Conservation (phyloP, 768 basidiomycete genomes). For the Leucocoprinus leucothites region DNA sequence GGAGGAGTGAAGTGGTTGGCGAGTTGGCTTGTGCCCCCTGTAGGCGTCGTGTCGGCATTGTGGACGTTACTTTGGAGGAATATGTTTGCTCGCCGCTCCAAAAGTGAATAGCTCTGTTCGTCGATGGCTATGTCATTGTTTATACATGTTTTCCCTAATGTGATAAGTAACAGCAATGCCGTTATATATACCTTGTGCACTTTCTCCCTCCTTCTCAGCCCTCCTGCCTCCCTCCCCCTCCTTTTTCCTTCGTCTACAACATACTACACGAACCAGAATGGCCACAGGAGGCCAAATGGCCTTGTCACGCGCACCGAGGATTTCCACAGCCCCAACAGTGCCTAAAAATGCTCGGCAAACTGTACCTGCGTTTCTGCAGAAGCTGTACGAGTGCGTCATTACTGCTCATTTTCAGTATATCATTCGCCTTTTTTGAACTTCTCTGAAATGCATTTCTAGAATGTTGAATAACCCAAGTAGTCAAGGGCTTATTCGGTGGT, state of each 20-base stretch:
- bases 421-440: conserved; percentile 4
- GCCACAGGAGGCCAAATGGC: conserved; percentile 42
- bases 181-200: too few species aligned
- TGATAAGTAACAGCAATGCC: too few species aligned
- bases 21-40: conserved; percentile 58
- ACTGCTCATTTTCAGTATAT: background rate
- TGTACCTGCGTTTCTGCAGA: conserved; percentile 84
- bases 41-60: conserved; percentile 31
- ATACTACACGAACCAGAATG: conserved; percentile 22
- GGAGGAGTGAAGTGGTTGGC: conserved; percentile 56
- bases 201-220: too few species aligned
- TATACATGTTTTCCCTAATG: too few species aligned
- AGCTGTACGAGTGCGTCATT: conserved; percentile 79
- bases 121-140: too few species aligned
- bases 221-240: too few species aligned
- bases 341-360: conserved; percentile 35
- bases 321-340: conserved; percentile 23
- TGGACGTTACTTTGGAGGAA: conserved; percentile 2
- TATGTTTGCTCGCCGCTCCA: background rate
- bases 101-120: too few species aligned
- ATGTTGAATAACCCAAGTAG: conserved; percentile 90
- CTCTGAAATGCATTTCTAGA: conserved; percentile 36
- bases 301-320: conserved; percentile 40
- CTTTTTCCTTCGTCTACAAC: too few species aligned
- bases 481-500: conserved; percentile 87